Percentiles rank a stretch among this genome's conserved stretches.
These are phyloP conservation scores for Datisca glomerata DNA, from an alignment of 306 rosid species.

Conservation along the genomic window DNA sequence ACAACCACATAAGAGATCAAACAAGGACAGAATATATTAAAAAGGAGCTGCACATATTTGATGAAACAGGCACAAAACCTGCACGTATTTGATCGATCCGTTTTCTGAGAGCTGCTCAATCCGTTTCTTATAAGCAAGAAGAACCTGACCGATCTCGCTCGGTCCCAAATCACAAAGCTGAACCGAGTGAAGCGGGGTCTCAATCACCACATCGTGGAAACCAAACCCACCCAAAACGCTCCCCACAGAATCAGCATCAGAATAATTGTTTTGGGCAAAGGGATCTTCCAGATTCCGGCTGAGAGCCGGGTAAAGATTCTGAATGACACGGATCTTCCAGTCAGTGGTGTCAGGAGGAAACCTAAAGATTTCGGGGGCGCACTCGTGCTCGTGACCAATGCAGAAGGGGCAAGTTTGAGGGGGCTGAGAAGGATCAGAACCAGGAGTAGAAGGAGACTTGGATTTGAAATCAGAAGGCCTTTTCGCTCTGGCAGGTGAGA, in stretches of 20 bases:
- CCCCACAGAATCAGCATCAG: slow-evolving; percentile 6
- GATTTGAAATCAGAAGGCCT: slow-evolving; percentile 74
- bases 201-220: slow-evolving; percentile 68
- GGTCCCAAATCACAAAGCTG: slow-evolving; percentile 39
- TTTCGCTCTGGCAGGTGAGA: slow-evolving; percentile 68
- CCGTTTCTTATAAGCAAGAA: slow-evolving; percentile 30
- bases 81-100: slow-evolving; percentile 50
- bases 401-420: slow-evolving; percentile 62
- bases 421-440: slow-evolving; percentile 10
- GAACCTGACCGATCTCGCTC: slow-evolving; percentile 25
- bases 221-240: slow-evolving; percentile 43
- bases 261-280: background rate
- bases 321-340: slow-evolving; percentile 65
- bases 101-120: slow-evolving; percentile 23
- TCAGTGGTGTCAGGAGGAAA: slow-evolving; percentile 35
- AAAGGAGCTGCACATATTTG: background rate
- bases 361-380: slow-evolving; percentile 83
- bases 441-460: slow-evolving; percentile 33
- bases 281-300: slow-evolving; percentile 15
- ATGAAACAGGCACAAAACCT: slow-evolving; percentile 23
- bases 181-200: slow-evolving; percentile 54
- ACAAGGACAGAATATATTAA: no score
- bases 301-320: slow-evolving; percentile 77
- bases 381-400: slow-evolving; percentile 58
- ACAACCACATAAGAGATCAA: no score